phyloP scores from a whole-genome alignment of 805 yeast species.

The Lachancea dasiensis region DNA sequence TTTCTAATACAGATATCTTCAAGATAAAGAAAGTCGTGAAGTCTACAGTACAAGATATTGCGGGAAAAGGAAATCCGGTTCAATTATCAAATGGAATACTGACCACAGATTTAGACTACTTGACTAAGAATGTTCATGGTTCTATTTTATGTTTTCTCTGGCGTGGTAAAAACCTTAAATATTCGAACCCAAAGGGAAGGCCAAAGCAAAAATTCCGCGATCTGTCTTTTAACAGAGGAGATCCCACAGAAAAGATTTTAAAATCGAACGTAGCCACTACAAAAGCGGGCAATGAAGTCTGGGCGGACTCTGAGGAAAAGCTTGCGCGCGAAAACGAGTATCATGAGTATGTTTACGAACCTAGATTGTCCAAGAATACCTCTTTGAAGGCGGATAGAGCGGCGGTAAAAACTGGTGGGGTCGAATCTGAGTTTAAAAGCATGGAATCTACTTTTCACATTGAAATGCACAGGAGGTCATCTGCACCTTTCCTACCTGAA shows the following conservation, averaged over 20 bases:
- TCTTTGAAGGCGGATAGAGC: not conserved
- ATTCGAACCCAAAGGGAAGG: slow-evolving; percentile 15
- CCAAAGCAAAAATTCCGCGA: slow-evolving; percentile 15
- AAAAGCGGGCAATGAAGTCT: slow-evolving; percentile 10
- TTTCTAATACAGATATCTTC: slow-evolving; percentile 38
- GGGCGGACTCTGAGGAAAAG: slow-evolving; percentile 12
- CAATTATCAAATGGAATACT: slow-evolving; percentile 35
- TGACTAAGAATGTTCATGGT: slow-evolving; percentile 28
- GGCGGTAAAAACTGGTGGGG: not conserved
- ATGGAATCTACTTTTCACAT: slow-evolving; percentile 18
- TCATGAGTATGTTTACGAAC: not conserved
- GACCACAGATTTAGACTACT: slow-evolving; percentile 35
- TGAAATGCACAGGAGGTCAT: slow-evolving; percentile 26
- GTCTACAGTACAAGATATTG: slow-evolving; percentile 63
- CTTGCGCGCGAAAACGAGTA: slow-evolving; percentile 12
- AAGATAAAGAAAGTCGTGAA: slow-evolving; percentile 63
- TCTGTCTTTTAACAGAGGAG: slow-evolving; percentile 19
- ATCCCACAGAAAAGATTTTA: slow-evolving; percentile 16
- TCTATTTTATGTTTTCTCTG: slow-evolving; percentile 40
- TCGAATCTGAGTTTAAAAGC: not conserved
- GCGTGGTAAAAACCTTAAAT: slow-evolving; percentile 43
- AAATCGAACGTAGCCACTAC: slow-evolving; percentile 6
- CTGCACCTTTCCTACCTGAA: slow-evolving; percentile 15
- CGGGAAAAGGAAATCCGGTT: slow-evolving; percentile 35
- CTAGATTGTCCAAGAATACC: not conserved